phyloP scores from a whole-genome alignment of 495 filamentous ascomycete species.

The Tirmania nivea region DNA sequence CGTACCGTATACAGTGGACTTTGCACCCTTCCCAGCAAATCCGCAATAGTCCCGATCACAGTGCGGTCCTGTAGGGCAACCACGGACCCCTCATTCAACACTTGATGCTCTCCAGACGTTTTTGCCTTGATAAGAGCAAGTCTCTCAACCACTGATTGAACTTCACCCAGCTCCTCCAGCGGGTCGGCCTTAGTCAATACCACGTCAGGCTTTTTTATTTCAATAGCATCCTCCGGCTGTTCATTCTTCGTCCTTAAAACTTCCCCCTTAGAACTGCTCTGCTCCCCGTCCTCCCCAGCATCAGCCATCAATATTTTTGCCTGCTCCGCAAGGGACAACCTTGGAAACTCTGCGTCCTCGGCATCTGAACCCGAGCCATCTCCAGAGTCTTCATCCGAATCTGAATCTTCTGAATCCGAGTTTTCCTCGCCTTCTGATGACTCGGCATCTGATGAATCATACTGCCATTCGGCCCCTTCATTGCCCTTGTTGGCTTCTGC shows the following conservation, averaged over 20 bases:
- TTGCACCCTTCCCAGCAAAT: slow-evolving; percentile 61
- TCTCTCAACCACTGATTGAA: slow-evolving; percentile 54
- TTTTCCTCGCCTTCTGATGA: background rate
- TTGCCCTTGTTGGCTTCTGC: slow-evolving; percentile 32
- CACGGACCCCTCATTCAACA: slow-evolving; percentile 61
- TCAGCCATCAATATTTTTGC: background rate
- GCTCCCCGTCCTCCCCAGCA: slow-evolving; percentile 35
- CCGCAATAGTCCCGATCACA: slow-evolving; percentile 56
- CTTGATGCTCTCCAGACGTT: slow-evolving; percentile 57
- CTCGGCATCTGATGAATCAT: slow-evolving; percentile 10
- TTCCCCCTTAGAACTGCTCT: slow-evolving; percentile 28
- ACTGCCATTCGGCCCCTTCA: slow-evolving; percentile 37
- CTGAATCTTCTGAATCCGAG: background rate
- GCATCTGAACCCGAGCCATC: background rate
- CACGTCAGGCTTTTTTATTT: slow-evolving; percentile 44
- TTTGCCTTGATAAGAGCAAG: slow-evolving; percentile 57
- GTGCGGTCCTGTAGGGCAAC: slow-evolving; percentile 57
- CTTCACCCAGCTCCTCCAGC: slow-evolving; percentile 46
- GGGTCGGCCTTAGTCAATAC: slow-evolving; percentile 50
- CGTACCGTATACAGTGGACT: slow-evolving; percentile 61
- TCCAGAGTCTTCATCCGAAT: background rate
- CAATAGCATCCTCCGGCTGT: slow-evolving; percentile 36
- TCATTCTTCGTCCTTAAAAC: slow-evolving; percentile 55
- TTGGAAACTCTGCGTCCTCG: background rate
- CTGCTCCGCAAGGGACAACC: background rate